Base-by-base conservation (phyloP, 306 rosid genomes). In the Senna tora region DNA sequence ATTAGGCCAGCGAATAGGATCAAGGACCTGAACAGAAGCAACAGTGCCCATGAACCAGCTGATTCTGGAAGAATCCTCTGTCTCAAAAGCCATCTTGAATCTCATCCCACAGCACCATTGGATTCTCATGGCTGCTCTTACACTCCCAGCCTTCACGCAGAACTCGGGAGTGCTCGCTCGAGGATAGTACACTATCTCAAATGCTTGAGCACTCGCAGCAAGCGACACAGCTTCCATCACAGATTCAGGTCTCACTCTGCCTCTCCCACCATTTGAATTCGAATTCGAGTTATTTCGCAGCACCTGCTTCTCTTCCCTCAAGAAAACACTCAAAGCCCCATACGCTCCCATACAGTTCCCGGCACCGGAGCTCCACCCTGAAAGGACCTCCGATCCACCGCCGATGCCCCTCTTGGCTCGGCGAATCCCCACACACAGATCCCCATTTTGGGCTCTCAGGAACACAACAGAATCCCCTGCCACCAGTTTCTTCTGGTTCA, bases 11-110 rank as follows among this genome's bases (percentile, higher is more conserved):
- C 90, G 85, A 68, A 89, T 81, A 30, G 94, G 91, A 65, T 94
- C 97, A 22, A 89, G 83, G 71, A 89, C 92, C 49, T 91, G 95
- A 75, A 87, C 92, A 71, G 92, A 87, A 68, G 91, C 60, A 28
- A 89, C 66, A 22, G 98, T 89, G 33, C 98, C 98, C 97, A 94
- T 89, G 72, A 94, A 91, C 98, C 98, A 94, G 69, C 98, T 94
- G 1, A 94, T 94, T 71, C 97, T 80, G 32, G 98, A 91, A 32
- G 97, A 88, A 78, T 94, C 98, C 86, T 94, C 98, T 0, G 98
- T 94, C 69, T 94, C 97, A 78, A 94, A 94, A 7, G 98, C 79
- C 98, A 94, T 91, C 85, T 94, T 94, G 62, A 94, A 94, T 77
- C 98, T 91, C 96, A 91, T 89, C 33, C 97, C 98, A 17, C 89